Conservation (phyloP, 371 early-diverging fungal genomes). For the Mucor circinelloides region DNA sequence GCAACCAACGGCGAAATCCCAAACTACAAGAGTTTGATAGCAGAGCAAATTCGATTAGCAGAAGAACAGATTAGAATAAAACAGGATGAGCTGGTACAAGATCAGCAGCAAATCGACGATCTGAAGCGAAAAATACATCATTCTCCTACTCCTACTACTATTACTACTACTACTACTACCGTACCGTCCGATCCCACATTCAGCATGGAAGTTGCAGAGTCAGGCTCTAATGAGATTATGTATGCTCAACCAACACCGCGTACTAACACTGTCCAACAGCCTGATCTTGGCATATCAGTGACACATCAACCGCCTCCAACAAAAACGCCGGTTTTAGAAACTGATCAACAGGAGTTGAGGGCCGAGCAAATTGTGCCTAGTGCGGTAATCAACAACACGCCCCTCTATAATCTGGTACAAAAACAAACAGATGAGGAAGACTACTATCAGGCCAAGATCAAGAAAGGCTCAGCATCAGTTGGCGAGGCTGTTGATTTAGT, state of each 20-base stretch:
- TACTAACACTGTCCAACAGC: background rate
- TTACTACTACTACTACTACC: background rate
- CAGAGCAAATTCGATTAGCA: background rate
- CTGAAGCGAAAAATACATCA: constrained; percentile 1
- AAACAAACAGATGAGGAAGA: background rate
- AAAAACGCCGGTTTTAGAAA: background rate
- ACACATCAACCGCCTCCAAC: background rate
- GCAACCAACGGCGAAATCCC: background rate
- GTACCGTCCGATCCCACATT: background rate
- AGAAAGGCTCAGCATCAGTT: background rate
- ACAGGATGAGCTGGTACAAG: background rate
- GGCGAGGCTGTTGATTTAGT: background rate
- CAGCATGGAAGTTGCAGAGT: background rate
- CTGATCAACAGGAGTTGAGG: background rate
- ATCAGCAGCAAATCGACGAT: background rate
- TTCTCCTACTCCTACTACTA: too few species aligned
- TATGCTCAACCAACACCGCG: background rate
- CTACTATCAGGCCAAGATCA: background rate
- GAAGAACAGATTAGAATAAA: background rate
- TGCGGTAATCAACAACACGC: background rate
- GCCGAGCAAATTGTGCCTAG: background rate
- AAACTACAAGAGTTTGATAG: background rate
- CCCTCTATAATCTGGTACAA: background rate
- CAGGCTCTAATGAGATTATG: background rate
- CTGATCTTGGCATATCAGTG: background rate